Evolutionary conservation across 169 alveolate species (phyloP), one percentile per base, ranked within the genome.

Genomic region (Babesia sp.): DNA sequence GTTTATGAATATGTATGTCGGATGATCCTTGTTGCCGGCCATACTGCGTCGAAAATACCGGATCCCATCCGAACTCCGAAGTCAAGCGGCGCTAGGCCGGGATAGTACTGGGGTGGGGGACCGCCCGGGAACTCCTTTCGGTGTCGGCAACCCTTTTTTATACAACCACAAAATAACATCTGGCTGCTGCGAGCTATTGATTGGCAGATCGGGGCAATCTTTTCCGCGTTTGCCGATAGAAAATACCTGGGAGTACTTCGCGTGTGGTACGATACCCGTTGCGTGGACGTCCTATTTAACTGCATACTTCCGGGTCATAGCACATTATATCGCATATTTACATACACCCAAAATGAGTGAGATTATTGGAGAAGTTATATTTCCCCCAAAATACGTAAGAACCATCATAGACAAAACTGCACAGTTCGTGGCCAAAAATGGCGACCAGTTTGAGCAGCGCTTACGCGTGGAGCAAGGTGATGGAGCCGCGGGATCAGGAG

Each of bases 11-110:
- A n/a, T n/a, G n/a, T n/a, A n/a, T n/a, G n/a, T n/a, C n/a, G n/a
- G n/a, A n/a, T n/a, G n/a, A n/a, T 24, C 46, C n/a, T 64, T 48
- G 95, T 90, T 88, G 91, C 89, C 94, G 95, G 93, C 93, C 95
- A 90, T 89, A 90, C 96, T 89, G 93, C 90, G 91, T 89, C 94
- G 84, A 89, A 87, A 74, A 93, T 93, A 91, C 95, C 95, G 93
- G 96, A 91, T 91, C 95, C 95, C 95, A 83, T 92, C 96, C 91
- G 96, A 92, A 90, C 95, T 92, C 96, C 93, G 95, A 92, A 92
- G 95, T 92, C 92, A 92, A 92, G 95, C 94, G 94, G 95, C 90
- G 88, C 94, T 87, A 91, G 96, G 96, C 94, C 90, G 77, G 94
- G 94, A 66, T 88, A 92, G 96, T 92, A 92, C 94, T 91, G 93